These are phyloP conservation scores for Scheffersomyces segobiensis DNA, from an alignment of 1,139 yeast genomes.

Conservation along the genomic window DNA sequence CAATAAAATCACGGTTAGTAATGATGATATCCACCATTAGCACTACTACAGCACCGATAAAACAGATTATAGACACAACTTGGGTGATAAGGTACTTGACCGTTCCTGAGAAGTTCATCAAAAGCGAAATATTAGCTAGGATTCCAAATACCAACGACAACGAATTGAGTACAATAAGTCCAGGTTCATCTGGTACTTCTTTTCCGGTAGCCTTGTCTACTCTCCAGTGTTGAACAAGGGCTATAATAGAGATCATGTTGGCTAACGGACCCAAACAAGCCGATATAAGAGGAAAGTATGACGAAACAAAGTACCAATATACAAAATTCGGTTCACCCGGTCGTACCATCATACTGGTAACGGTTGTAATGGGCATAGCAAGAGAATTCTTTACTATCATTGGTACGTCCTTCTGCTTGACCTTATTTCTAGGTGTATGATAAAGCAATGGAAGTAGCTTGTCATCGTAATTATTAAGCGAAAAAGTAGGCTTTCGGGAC, in stretches of 20 bases:
- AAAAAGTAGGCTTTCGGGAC: not conserved
- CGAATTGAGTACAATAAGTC: constrained; percentile 57
- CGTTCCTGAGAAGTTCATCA: constrained; percentile 64
- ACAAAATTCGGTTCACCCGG: constrained; percentile 53
- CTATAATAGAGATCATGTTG: constrained; percentile 68
- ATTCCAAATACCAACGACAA: constrained; percentile 65
- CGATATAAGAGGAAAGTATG: constrained; percentile 69
- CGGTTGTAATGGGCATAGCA: constrained; percentile 34
- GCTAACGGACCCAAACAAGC: constrained; percentile 81
- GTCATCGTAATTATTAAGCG: constrained; percentile 3
- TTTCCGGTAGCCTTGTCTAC: constrained; percentile 22
- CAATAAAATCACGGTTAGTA: constrained; percentile 19
- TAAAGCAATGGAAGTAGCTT: constrained; percentile 6
- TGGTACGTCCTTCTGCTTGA: constrained; percentile 14
- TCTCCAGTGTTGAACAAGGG: constrained; percentile 75
- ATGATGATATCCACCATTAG: constrained; percentile 50
- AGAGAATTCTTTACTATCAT: constrained; percentile 24
- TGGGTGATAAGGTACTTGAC: constrained; percentile 62
- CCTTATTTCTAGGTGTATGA: constrained; percentile 3
- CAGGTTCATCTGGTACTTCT: constrained; percentile 34
- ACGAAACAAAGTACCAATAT: constrained; percentile 61
- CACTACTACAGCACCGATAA: constrained; percentile 57
- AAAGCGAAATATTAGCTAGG: constrained; percentile 61
- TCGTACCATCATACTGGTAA: constrained; percentile 30
- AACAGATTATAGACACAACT: constrained; percentile 58